Percentiles rank a stretch among this genome's conserved stretches.
phyloP scores from a whole-genome alignment of 2,329 filamentous ascomycete species.

The Tothia fuscella region DNA sequence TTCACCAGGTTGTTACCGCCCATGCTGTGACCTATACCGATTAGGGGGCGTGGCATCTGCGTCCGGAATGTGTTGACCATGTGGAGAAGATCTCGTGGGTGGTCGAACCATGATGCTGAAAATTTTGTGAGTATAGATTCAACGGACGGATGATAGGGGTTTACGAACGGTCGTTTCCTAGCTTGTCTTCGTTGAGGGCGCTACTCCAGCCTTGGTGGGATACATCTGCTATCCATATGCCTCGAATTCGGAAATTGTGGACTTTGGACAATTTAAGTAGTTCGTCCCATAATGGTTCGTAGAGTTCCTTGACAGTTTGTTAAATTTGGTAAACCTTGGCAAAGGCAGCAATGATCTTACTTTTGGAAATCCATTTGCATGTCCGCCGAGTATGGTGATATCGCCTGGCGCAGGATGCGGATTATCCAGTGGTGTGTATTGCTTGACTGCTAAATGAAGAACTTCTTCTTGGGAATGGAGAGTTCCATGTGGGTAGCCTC shows the following conservation, averaged over 20 bases:
- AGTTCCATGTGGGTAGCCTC: conserved; percentile 68
- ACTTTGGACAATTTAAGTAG: conserved; percentile 47
- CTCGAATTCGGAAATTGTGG: conserved; percentile 57
- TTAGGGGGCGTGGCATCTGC: conserved; percentile 67
- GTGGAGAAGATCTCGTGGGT: conserved; percentile 71
- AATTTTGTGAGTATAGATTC: conserved; percentile 9
- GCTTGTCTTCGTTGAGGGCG: conserved; percentile 58
- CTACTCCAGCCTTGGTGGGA: conserved; percentile 73
- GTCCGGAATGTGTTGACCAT: conserved; percentile 74
- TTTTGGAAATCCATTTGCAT: conserved; percentile 91
- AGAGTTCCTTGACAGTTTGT: conserved; percentile 56
- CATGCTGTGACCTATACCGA: conserved; percentile 84
- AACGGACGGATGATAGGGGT: neutral
- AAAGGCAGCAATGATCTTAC: conserved; percentile 29
- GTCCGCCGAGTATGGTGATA: conserved; percentile 72
- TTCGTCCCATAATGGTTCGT: conserved; percentile 86
- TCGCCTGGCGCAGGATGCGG: conserved; percentile 56
- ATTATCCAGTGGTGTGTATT: conserved; percentile 71
- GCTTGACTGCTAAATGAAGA: conserved; percentile 66
- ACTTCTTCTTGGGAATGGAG: conserved; percentile 61
- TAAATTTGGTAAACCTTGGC: conserved; percentile 7
- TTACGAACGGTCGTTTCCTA: conserved; percentile 90
- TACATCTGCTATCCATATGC: conserved; percentile 86
- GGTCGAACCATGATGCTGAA: conserved; percentile 72
- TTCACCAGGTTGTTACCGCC: conserved; percentile 64